Conservation (phyloP, 179 eudicot species). For the Corrigiola litoralis region DNA sequence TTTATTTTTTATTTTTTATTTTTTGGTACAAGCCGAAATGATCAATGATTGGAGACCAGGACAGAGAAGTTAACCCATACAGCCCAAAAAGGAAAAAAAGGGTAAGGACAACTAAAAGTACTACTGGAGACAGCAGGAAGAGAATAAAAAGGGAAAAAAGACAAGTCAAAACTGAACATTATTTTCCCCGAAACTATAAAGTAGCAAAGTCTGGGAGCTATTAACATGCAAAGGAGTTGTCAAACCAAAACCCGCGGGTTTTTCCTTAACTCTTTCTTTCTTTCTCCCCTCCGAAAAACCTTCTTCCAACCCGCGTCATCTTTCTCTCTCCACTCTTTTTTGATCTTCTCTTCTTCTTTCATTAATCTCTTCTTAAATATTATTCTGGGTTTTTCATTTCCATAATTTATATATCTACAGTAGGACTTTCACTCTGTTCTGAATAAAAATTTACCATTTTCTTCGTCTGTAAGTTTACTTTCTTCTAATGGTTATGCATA, state of each 20-base stretch:
- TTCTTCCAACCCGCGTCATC: background rate
- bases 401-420: background rate
- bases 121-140: too few species aligned
- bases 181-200: background rate
- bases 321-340: background rate
- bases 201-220: background rate
- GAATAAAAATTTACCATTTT: background rate
- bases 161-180: too few species aligned
- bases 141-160: too few species aligned
- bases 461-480: conserved; percentile 9
- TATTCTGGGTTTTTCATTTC: background rate
- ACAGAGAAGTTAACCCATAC: too few species aligned
- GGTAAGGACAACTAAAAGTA: too few species aligned
- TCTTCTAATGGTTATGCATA: too few species aligned
- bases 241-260: too few species aligned
- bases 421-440: conserved; percentile 21
- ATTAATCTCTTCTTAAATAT: background rate
- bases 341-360: background rate
- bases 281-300: background rate
- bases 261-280: background rate
- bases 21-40: too few species aligned
- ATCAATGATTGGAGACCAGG: too few species aligned
- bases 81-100: too few species aligned
- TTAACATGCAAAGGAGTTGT: conserved; percentile 12
- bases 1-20: too few species aligned